These are phyloP conservation scores for Colletotrichum viniferum DNA, from an alignment of 2,329 filamentous ascomycete genomes.

Conservation along the genomic window DNA sequence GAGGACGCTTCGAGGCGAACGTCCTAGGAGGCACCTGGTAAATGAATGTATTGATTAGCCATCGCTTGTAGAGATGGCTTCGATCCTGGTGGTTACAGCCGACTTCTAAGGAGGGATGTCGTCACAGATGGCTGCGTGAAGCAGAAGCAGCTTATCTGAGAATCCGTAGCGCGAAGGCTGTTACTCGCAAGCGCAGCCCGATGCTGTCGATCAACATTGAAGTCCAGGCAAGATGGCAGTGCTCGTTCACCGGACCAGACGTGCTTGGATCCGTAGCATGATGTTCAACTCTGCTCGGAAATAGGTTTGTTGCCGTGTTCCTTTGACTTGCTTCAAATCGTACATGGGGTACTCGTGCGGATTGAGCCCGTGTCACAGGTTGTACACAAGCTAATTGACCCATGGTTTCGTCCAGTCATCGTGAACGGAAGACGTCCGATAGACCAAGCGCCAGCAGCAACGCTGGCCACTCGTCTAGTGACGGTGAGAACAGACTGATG, in stretches of 20 bases:
- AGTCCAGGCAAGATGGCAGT: neutral
- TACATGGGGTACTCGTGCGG: neutral
- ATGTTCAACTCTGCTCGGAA: neutral
- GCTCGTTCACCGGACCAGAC: neutral
- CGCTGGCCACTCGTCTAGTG: neutral
- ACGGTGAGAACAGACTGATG: neutral
- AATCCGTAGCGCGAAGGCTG: neutral
- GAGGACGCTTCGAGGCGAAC: neutral
- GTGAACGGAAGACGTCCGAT: neutral
- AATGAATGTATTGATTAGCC: neutral
- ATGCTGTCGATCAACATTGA: neutral
- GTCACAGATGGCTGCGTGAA: neutral
- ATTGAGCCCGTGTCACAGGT: neutral
- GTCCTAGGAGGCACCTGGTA: neutral
- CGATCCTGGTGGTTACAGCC: neutral
- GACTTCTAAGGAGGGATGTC: neutral
- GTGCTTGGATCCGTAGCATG: neutral
- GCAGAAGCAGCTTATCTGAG: neutral
- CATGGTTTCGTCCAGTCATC: neutral
- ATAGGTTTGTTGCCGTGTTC: neutral
- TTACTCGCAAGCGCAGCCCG: neutral
- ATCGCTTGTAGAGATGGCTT: neutral
- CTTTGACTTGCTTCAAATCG: neutral
- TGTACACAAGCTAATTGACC: neutral
- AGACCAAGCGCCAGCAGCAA: neutral